These are phyloP conservation scores for Aspergillus oerlinghausenensis DNA, from an alignment of 2,329 filamentous ascomycete genomes.

Conservation along the genomic window DNA sequence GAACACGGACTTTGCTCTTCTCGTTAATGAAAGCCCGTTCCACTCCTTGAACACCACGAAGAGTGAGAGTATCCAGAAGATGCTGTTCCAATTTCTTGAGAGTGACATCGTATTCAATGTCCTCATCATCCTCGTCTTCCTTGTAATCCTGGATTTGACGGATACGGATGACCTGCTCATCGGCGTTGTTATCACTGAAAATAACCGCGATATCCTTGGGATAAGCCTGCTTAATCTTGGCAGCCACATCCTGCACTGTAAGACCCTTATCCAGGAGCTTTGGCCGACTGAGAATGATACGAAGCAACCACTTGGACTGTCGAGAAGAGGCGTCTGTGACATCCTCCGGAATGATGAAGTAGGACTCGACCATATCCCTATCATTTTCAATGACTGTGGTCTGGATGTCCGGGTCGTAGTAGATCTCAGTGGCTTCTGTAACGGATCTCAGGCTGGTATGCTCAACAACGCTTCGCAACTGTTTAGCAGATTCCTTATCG, in stretches of 20 bases:
- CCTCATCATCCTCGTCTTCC: slow-evolving; percentile 68
- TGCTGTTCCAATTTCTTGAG: slow-evolving; percentile 89
- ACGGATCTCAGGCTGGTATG: slow-evolving; percentile 91
- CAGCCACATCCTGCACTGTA: slow-evolving; percentile 83
- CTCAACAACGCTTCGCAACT: slow-evolving; percentile 82
- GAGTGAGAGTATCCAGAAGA: slow-evolving; percentile 81
- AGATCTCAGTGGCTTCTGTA: slow-evolving; percentile 88
- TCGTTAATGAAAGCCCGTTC: slow-evolving; percentile 91
- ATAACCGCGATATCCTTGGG: slow-evolving; percentile 81
- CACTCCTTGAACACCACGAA: slow-evolving; percentile 85
- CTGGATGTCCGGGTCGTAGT: slow-evolving; percentile 90
- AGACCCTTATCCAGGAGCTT: slow-evolving; percentile 90
- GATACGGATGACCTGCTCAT: slow-evolving; percentile 89
- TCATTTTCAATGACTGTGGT: slow-evolving; percentile 83
- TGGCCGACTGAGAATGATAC: slow-evolving; percentile 86
- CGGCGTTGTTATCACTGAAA: slow-evolving; percentile 96
- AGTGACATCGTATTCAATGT: slow-evolving; percentile 82
- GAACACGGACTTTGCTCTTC: slow-evolving; percentile 63
- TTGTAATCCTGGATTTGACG: slow-evolving; percentile 69
- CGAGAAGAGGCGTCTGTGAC: slow-evolving; percentile 56
- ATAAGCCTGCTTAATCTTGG: slow-evolving; percentile 85
- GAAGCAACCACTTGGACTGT: slow-evolving; percentile 92
- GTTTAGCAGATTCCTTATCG: slow-evolving; percentile 76
- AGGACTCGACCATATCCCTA: slow-evolving; percentile 90
- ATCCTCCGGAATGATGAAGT: slow-evolving; percentile 90